phyloP scores from a whole-genome alignment of 1,139 yeast species.

The Pichia terricola region DNA sequence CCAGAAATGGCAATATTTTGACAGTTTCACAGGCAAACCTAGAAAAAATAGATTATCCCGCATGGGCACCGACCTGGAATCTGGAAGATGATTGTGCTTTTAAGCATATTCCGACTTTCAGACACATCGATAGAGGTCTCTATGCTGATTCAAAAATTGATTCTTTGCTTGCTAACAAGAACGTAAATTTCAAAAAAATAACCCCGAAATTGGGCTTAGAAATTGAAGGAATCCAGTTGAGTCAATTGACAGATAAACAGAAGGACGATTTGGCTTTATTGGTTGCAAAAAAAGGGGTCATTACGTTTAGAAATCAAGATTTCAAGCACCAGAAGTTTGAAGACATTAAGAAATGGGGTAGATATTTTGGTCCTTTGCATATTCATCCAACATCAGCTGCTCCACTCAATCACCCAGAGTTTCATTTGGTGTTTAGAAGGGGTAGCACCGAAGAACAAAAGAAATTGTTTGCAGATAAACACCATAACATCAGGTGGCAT shows the following conservation, averaged over 20 bases:
- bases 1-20: no score
- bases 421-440: no score
- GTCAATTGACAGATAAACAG: background rate
- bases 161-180: slow-evolving; percentile 30
- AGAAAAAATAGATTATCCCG: no score
- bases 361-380: no score
- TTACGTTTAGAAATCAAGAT: slow-evolving; percentile 59
- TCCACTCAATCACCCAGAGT: background rate
- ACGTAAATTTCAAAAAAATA: slow-evolving; percentile 29
- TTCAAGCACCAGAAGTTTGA: slow-evolving; percentile 19
- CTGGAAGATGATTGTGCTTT: no score
- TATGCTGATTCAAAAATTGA: slow-evolving; percentile 48
- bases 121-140: slow-evolving; percentile 40
- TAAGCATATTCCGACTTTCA: no score
- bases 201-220: slow-evolving; percentile 62
- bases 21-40: no score
- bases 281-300: slow-evolving; percentile 42
- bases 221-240: background rate
- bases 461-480: slow-evolving; percentile 37
- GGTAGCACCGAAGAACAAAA: slow-evolving; percentile 58
- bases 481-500: slow-evolving; percentile 39
- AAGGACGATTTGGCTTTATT: slow-evolving; percentile 2
- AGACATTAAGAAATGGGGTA: no score
- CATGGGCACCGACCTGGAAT: no score
- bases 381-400: slow-evolving; percentile 27